Percentiles rank a stretch among this genome's conserved stretches.
Conservation (phyloP, 257 asterid species). For the Scutellaria minor region DNA sequence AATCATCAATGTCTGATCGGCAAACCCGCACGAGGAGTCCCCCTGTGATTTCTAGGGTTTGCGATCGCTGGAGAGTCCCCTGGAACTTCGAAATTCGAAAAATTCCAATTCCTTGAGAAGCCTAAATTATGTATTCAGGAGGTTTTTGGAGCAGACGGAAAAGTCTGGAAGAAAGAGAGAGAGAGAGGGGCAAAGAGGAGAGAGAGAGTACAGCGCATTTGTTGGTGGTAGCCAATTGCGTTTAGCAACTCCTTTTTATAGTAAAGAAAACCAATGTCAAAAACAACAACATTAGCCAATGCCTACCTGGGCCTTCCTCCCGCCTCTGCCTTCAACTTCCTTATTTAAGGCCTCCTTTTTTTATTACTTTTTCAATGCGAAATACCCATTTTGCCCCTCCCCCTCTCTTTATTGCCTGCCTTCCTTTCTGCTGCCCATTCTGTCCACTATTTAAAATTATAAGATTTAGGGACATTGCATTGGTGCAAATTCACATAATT, state of each 20-base stretch:
- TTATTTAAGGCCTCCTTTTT: slow-evolving; percentile 36
- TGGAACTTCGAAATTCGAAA: not conserved
- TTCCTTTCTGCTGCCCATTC: not conserved
- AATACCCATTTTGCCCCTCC: slow-evolving; percentile 36
- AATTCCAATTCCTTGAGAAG: slow-evolving; percentile 14
- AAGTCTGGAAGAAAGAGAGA: slow-evolving; percentile 38
- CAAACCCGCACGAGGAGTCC: slow-evolving; percentile 47
- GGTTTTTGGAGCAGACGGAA: slow-evolving; percentile 39
- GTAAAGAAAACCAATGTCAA: slow-evolving; percentile 6
- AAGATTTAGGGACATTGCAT: not conserved
- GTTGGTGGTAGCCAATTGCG: slow-evolving; percentile 52
- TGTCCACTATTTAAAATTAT: not conserved
- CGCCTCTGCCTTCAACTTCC: slow-evolving; percentile 44
- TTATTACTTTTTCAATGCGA: not conserved
- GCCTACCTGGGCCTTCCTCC: slow-evolving; percentile 40
- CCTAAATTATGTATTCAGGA: slow-evolving; percentile 21
- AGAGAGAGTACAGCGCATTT: slow-evolving; percentile 51
- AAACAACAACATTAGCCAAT: not conserved
- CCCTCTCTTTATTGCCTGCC: not conserved
- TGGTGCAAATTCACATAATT: not conserved
- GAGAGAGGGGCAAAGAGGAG: slow-evolving; percentile 16
- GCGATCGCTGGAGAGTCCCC: slow-evolving; percentile 44
- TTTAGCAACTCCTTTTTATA: slow-evolving; percentile 51
- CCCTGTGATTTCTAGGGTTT: slow-evolving; percentile 48
- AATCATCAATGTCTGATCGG: slow-evolving; percentile 43